Percentiles rank a stretch among this genome's conserved stretches.
Conservation (phyloP, 1,139 yeast species). For the Trichomonascaceae sp. region DNA sequence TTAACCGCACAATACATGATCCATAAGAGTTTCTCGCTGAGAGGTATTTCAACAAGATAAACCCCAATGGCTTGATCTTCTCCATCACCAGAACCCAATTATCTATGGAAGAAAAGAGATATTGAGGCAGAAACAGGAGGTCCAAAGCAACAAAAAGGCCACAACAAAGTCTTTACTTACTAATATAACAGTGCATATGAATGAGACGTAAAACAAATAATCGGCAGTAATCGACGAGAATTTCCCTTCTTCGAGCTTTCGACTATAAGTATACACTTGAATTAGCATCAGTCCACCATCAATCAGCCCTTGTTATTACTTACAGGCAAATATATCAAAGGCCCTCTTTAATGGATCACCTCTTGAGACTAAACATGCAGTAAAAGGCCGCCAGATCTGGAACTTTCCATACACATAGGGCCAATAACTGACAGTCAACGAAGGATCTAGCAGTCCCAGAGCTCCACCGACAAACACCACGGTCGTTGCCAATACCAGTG, state of each 20-base stretch:
- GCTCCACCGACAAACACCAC: constrained; percentile 22
- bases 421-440: constrained; percentile 27
- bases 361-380: constrained; percentile 28
- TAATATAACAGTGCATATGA: constrained; percentile 27
- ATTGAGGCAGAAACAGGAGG: constrained; percentile 33
- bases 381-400: constrained; percentile 33
- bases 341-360: constrained; percentile 26
- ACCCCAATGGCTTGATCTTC: constrained; percentile 27
- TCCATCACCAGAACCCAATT: constrained; percentile 33
- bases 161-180: constrained; percentile 22
- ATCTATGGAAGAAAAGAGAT: constrained; percentile 24
- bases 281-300: background rate
- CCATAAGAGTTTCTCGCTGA: constrained; percentile 18
- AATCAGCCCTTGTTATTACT: constrained; percentile 12
- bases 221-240: constrained; percentile 28
- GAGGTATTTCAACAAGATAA: constrained; percentile 25
- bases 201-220: constrained; percentile 29
- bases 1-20: constrained; percentile 22
- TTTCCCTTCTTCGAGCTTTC: constrained; percentile 28
- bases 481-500: constrained; percentile 21
- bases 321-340: constrained; percentile 29
- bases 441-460: constrained; percentile 17
- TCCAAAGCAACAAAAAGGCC: too few relatives aligned
- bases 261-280: constrained; percentile 31
- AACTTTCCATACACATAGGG: constrained; percentile 20